Evolutionary conservation across 495 filamentous ascomycete genomes (phyloP).

Genomic region (Aspergillus incahuasiensis): DNA sequence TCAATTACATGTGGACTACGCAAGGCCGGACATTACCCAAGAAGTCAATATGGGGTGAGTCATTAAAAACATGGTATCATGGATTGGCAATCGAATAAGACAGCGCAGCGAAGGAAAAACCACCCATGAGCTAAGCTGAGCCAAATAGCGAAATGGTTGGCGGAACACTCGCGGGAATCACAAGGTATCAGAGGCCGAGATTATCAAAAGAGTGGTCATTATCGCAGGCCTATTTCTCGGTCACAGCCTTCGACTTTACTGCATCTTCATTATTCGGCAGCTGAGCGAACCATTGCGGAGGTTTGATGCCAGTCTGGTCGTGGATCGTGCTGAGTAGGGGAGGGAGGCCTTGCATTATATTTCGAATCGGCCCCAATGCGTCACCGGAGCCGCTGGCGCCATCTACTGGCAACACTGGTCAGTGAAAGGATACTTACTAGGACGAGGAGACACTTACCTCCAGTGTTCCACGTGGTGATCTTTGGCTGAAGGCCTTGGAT

Average conservation of each 20-base stretch:
- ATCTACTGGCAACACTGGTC: slow-evolving; percentile 18
- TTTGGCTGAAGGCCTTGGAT: slow-evolving; percentile 76
- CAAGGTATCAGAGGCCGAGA: background rate
- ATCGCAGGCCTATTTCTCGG: background rate
- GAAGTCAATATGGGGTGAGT: background rate
- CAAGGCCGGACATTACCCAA: background rate
- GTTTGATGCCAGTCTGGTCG: slow-evolving; percentile 73
- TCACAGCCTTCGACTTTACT: background rate
- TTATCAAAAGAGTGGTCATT: too few relatives aligned
- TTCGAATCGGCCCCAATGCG: slow-evolving; percentile 46
- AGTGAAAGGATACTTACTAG: slow-evolving; percentile 3
- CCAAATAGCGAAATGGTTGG: background rate
- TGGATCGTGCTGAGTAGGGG: slow-evolving; percentile 76
- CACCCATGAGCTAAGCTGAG: background rate
- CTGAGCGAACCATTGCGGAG: slow-evolving; percentile 64
- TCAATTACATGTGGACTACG: too few relatives aligned
- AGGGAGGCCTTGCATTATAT: slow-evolving; percentile 71
- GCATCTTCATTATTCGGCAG: slow-evolving; percentile 27
- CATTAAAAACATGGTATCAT: background rate
- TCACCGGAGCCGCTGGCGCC: slow-evolving; percentile 31
- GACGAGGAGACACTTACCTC: slow-evolving; percentile 27
- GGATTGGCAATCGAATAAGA: background rate
- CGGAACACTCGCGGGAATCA: background rate
- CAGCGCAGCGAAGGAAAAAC: background rate
- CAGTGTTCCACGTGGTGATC: slow-evolving; percentile 86